Conservation (phyloP, 306 rosid genomes). For the Herpetospermum pedunculosum region DNA sequence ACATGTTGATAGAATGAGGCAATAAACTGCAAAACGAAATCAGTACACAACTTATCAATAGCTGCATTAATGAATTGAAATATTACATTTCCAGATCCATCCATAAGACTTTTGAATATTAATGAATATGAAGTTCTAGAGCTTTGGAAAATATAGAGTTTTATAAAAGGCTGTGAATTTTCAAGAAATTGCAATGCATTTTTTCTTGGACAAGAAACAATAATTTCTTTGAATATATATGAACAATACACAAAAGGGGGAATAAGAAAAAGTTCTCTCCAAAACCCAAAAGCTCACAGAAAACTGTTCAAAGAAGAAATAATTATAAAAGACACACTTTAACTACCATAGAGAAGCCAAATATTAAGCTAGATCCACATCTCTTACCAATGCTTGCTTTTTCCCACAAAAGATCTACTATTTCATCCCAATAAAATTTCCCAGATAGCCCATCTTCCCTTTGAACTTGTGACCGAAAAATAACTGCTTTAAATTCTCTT, state of each 20-base stretch:
- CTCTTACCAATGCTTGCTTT: neutral
- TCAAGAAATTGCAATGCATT: neutral
- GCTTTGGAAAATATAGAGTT: neutral
- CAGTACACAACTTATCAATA: neutral
- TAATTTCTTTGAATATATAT: neutral
- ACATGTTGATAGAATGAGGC: constrained; percentile 95
- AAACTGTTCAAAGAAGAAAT: neutral
- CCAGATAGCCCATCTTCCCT: neutral
- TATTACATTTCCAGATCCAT: neutral
- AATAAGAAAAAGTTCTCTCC: neutral
- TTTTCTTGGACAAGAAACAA: neutral
- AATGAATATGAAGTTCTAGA: neutral
- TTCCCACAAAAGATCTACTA: neutral
- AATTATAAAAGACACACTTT: neutral
- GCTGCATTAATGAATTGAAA: constrained; percentile 52
- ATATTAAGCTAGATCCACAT: neutral
- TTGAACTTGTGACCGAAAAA: neutral
- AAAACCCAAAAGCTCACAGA: neutral
- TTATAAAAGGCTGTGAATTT: neutral
- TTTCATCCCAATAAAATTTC: neutral
- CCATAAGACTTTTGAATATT: neutral
- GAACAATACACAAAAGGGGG: neutral
- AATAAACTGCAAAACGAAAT: constrained; percentile 55
- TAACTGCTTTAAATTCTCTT: neutral
- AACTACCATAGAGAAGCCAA: neutral